Base-by-base conservation (phyloP, 1,284 basidiomycete genomes). In the Rhodotorula sp. region DNA sequence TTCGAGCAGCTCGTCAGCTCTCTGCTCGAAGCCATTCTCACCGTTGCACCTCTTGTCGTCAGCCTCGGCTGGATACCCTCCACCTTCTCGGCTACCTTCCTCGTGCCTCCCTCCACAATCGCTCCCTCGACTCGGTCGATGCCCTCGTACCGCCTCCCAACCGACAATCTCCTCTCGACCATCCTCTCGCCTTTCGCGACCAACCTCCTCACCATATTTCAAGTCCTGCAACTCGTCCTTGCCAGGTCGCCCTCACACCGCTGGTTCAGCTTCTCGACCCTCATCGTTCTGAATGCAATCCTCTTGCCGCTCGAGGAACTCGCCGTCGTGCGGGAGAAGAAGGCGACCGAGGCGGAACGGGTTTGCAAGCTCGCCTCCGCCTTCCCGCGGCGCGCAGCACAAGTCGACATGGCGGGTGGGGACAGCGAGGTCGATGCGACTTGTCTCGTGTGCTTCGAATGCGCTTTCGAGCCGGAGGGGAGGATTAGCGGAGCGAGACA, bases 401-500 rank as follows among this genome's bases (percentile, higher is more conserved):
- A 10, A 9, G 22, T n/a, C 34, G 11, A n/a, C 11, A 2, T 18
- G n/a, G 22, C n/a, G 18, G 1, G 46, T n/a, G 5, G 5, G 15
- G 50, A 44, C 28, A 48, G 47, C 4, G 48, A 59, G 15, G 51
- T 48, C 15, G 47, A 51, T 4, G 54, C 55, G 54, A 22, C 16
- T 1, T 69, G 67, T 51, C n/a, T 31, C 5, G 30, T 69, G 8
- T 69, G 67, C 47, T 62, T 69, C 16, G 59, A 64, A 47, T 59
- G 60, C 30, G 16, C 30, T 15, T 31, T 22, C 24, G 54, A 55
- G 9, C 22, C 31, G 22, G 15, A 20, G 1, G 48, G 13, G 34
- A 18, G 10, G n/a, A 7, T 2, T 16, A 15, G 10, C 15, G 4
- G 8, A 13, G n/a, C n/a, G 31, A 50, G 15, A 13, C 11, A 28